A percentile compares a stretch with the other conserved stretches of the same genome.
Conservation (phyloP, 768 basidiomycete species). For the Cytidiella melzeri region DNA sequence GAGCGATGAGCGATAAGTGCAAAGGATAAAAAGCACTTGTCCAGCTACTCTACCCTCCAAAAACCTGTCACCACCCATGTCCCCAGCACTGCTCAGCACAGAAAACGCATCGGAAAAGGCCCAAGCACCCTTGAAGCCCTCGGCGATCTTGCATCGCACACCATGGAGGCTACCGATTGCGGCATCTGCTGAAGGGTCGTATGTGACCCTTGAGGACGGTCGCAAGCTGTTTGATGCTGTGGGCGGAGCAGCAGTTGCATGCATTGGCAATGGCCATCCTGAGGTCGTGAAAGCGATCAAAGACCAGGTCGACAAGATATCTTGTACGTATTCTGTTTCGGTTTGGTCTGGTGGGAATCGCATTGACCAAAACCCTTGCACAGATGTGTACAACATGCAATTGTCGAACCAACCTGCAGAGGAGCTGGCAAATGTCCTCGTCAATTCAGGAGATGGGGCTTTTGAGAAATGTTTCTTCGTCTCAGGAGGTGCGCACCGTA, state of each 20-base stretch:
- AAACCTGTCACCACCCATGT: too few species aligned
- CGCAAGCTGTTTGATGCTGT: conserved; percentile 67
- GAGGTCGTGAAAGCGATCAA: conserved; percentile 69
- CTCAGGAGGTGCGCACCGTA: conserved; percentile 54
- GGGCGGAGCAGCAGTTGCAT: conserved; percentile 82
- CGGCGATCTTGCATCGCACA: conserved; percentile 39
- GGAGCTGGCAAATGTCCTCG: conserved; percentile 60
- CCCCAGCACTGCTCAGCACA: conserved; percentile 11
- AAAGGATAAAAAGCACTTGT: too few species aligned
- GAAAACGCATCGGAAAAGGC: background rate
- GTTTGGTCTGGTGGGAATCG: background rate
- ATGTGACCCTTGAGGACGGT: conserved; percentile 68
- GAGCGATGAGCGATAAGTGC: too few species aligned
- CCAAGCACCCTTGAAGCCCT: conserved; percentile 12
- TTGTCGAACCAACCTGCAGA: conserved; percentile 78
- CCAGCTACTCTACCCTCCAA: too few species aligned
- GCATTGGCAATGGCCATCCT: conserved; percentile 70
- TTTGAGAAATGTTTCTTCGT: conserved; percentile 69
- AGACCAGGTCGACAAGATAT: conserved; percentile 70
- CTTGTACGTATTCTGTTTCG: conserved; percentile 45
- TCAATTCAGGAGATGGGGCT: conserved; percentile 64
- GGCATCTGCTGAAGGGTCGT: conserved; percentile 57
- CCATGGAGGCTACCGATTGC: conserved; percentile 73
- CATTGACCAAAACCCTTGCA: background rate
- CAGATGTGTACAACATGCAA: conserved; percentile 73